Percentiles rank a stretch among this genome's conserved stretches.
These are phyloP conservation scores for Zygnema circumcarinatum DNA, from an alignment of 139 green algal species.

Conservation along the genomic window DNA sequence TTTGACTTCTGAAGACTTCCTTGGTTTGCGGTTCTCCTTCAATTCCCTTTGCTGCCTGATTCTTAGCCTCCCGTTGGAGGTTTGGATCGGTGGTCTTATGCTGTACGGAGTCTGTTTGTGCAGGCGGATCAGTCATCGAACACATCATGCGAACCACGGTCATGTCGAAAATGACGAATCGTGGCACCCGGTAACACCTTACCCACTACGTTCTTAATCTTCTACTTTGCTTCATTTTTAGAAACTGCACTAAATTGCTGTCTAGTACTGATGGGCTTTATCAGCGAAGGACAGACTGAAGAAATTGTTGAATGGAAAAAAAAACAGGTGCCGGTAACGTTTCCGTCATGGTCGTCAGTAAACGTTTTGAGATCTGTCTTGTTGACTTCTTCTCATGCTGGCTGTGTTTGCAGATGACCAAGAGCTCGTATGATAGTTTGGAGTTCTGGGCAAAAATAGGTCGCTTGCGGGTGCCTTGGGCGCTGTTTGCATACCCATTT, in stretches of 20 bases:
- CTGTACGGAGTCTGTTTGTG: constrained; percentile 9
- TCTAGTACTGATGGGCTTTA: too few relatives aligned
- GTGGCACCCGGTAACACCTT: constrained; percentile 86
- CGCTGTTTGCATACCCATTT: constrained; percentile 89
- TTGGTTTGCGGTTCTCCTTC: neutral
- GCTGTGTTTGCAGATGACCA: constrained; percentile 65
- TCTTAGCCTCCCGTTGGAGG: too few relatives aligned
- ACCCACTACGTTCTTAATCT: neutral
- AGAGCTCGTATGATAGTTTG: constrained; percentile 59
- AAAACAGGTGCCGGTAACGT: too few relatives aligned
- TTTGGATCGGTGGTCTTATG: neutral
- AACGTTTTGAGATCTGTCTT: too few relatives aligned
- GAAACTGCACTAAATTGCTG: too few relatives aligned
- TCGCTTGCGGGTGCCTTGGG: constrained; percentile 76
- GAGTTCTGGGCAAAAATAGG: constrained; percentile 70
- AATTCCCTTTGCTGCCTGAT: too few relatives aligned
- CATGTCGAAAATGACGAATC: constrained; percentile 97
- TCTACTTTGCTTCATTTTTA: neutral
- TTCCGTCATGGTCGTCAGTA: too few relatives aligned
- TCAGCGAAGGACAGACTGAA: too few relatives aligned
- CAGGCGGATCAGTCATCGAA: constrained; percentile 88
- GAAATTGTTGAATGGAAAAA: too few relatives aligned
- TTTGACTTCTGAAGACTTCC: neutral
- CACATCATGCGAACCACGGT: constrained; percentile 91
- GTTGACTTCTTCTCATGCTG: too few relatives aligned